These are phyloP conservation scores for Oxytropis ochrocephala DNA, from an alignment of 306 rosid genomes.

Conservation along the genomic window DNA sequence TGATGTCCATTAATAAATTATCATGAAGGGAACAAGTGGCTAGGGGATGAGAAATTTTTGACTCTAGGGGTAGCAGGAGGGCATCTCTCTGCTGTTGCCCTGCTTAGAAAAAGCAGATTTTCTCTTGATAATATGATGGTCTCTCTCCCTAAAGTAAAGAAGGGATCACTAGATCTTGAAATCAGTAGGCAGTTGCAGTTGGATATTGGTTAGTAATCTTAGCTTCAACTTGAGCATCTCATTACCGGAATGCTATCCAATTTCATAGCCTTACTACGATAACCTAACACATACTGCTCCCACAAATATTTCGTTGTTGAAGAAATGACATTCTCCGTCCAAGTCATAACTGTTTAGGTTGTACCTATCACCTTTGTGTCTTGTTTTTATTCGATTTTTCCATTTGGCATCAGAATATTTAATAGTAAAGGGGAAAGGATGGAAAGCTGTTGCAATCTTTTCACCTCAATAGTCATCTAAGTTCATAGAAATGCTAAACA, in stretches of 20 bases:
- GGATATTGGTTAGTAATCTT: background rate
- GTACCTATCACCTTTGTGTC: background rate
- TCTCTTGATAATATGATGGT: background rate
- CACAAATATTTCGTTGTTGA: background rate
- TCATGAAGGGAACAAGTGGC: background rate
- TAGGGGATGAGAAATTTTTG: background rate
- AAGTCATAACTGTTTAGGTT: background rate
- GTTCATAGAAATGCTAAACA: background rate
- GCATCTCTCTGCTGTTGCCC: background rate
- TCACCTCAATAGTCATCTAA: background rate
- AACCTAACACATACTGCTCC: background rate
- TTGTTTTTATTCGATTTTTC: constrained; percentile 4
- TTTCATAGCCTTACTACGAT: background rate
- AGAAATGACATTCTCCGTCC: background rate
- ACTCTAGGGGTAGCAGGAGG: background rate
- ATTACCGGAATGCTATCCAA: background rate
- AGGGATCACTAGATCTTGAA: background rate
- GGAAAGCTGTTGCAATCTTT: background rate
- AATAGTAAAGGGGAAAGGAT: background rate
- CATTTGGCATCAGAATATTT: background rate
- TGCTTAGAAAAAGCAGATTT: background rate
- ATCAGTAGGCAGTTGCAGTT: background rate
- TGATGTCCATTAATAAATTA: constrained; percentile 1
- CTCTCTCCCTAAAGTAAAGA: background rate
- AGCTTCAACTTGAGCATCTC: background rate